Percentiles rank a stretch among this genome's conserved stretches.
Conservation (phyloP, 2,329 filamentous ascomycete species). For the Dendryphion nanum region DNA sequence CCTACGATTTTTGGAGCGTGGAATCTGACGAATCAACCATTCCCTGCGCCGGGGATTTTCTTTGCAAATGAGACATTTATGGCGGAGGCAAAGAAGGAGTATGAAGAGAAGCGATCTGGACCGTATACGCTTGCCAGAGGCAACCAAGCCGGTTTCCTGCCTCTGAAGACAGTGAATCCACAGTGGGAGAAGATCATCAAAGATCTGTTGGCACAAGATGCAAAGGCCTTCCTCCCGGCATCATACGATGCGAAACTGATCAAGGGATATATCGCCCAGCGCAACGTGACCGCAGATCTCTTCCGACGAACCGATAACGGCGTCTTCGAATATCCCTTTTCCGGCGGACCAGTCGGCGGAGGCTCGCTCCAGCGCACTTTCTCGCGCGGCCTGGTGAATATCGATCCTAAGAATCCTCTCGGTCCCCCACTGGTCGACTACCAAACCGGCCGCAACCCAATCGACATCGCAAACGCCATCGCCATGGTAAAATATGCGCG, state of each 20-base stretch:
- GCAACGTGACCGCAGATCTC: slow-evolving; percentile 21
- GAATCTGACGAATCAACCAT: slow-evolving; percentile 14
- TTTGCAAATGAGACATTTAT: slow-evolving; percentile 23
- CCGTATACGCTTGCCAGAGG: slow-evolving; percentile 17
- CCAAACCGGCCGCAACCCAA: slow-evolving; percentile 35
- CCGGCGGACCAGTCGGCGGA: slow-evolving; percentile 13
- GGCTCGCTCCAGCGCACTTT: slow-evolving; percentile 11
- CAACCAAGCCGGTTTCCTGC: slow-evolving; percentile 11
- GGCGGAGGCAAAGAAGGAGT: slow-evolving; percentile 23
- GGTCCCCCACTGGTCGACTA: slow-evolving; percentile 32
- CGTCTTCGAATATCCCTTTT: slow-evolving; percentile 31
- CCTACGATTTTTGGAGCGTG: slow-evolving; percentile 12
- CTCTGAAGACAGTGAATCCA: slow-evolving; percentile 1
- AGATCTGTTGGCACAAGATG: slow-evolving; percentile 1
- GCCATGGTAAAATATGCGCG: slow-evolving; percentile 38
- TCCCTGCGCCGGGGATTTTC: slow-evolving; percentile 17
- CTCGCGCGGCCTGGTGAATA: slow-evolving; percentile 25
- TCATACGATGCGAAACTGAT: slow-evolving; percentile 4
- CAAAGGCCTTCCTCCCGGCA: slow-evolving; percentile 5
- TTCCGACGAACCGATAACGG: slow-evolving; percentile 23
- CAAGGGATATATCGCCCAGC: slow-evolving; percentile 21
- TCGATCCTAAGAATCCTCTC: slow-evolving; percentile 22
- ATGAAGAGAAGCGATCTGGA: slow-evolving; percentile 24
- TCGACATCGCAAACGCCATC: slow-evolving; percentile 35
- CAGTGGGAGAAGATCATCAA: slow-evolving; percentile 1